Evolutionary conservation across 2,329 filamentous ascomycete species (phyloP).

Genomic region (Trichocomaceae sp.): DNA sequence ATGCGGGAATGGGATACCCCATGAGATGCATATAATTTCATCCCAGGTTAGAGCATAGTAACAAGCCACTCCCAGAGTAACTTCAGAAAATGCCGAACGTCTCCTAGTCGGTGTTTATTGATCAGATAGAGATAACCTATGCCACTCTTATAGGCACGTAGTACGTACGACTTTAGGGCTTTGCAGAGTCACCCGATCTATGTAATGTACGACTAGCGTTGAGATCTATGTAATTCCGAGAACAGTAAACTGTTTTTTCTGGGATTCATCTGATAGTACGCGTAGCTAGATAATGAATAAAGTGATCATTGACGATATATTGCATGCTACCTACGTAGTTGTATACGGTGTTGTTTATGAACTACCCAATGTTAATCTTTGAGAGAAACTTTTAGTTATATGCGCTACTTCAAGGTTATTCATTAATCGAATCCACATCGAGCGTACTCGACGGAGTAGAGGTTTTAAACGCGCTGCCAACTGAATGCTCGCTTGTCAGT

Average conservation of each 20-base stretch:
- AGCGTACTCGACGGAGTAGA: constrained; percentile 50
- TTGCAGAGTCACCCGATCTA: constrained; percentile 23
- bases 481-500: too few relatives aligned
- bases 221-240: constrained; percentile 48
- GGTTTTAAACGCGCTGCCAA: constrained; percentile 51
- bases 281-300: constrained; percentile 41
- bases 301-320: constrained; percentile 54
- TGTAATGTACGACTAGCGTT: constrained; percentile 46
- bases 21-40: background rate
- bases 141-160: background rate
- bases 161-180: background rate
- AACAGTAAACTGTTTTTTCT: constrained; percentile 50
- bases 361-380: constrained; percentile 53
- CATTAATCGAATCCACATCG: constrained; percentile 53
- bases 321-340: constrained; percentile 54
- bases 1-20: background rate
- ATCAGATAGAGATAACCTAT: background rate
- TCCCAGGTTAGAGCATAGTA: background rate
- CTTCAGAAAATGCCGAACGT: background rate
- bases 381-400: constrained; percentile 54
- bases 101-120: background rate
- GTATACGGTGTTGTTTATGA: constrained; percentile 46
- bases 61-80: background rate
- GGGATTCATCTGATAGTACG: constrained; percentile 51
- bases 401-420: too few relatives aligned